Evolutionary conservation across 805 yeast genomes (phyloP), one percentile per base, ranked within the genome.

Genomic region (Kazachstania psychrophila): DNA sequence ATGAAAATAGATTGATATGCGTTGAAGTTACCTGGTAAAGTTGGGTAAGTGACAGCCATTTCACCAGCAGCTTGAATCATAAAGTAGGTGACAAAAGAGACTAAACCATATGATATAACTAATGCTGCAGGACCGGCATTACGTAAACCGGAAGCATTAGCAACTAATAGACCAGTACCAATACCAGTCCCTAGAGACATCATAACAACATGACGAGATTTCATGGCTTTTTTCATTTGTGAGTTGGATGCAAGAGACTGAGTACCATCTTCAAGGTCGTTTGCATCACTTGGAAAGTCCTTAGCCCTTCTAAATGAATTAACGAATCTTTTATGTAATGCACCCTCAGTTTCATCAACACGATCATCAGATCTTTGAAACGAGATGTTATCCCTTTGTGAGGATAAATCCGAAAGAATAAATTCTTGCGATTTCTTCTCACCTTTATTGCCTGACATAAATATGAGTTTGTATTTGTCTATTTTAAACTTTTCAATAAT

Each of bases 151-250:
- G 65, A 56, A 33, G 75, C 80, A 33, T 70, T 61, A 37, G 79
- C 80, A 38, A 74, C 73, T 44, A 70, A 61, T 23, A 77, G 60
- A 44, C 83, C 84, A 12, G 89, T 79, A 47, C 94, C 95, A 41
- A 84, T 78, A 32, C 88, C 79, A 38, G 92, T 87, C 39, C 88
- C 92, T 37, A 85, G 66, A 34, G 92, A 85, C 58, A 84, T 79
- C 75, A 82, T 73, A 41, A 75, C 72, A 43, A 78, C 71, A 47
- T 79, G 87, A 25, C 72, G 52, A 11, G 60, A 45, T 29, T 56
- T 53, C 47, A 46, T 44, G 4, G 41, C 34, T 20, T 43, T 46
- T 28, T 43, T 51, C 24, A 46, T 34, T 20, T 42, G 49, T 6
- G 41, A 26, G 15, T 41, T 40, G 3, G 47, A 23, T 8, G 22